These are phyloP conservation scores for Urochloa ruziziensis DNA, from an alignment of 176 grass and related monocot species.

Conservation along the genomic window DNA sequence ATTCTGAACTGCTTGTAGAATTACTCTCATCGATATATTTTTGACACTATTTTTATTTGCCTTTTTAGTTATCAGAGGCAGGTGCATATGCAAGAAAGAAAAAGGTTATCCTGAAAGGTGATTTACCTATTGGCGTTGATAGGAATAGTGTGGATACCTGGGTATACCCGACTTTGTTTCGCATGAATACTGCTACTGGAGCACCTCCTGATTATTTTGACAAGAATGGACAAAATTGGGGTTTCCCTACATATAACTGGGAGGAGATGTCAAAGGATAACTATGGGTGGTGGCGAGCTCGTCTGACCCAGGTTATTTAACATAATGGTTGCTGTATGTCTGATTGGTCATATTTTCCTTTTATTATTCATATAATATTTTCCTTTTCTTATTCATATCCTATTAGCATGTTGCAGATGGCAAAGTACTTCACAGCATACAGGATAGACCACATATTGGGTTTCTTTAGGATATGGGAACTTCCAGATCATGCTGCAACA, in stretches of 20 bases:
- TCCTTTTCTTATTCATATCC: conserved; percentile 24
- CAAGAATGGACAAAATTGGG: conserved; percentile 99
- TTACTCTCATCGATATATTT: background rate
- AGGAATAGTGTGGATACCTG: conserved; percentile 99
- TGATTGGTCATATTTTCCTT: conserved; percentile 29
- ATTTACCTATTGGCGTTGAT: conserved; percentile 99
- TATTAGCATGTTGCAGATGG: conserved; percentile 58
- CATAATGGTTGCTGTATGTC: background rate
- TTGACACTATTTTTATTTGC: conserved; percentile 15
- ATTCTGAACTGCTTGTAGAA: background rate
- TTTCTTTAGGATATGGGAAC: conserved; percentile 99
- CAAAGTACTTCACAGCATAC: conserved; percentile 94
- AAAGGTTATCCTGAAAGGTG: conserved; percentile 92
- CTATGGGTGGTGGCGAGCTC: conserved; percentile 94
- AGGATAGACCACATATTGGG: conserved; percentile 98
- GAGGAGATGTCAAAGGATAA: conserved; percentile 99
- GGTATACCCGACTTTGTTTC: conserved; percentile 94
- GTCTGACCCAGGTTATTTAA: conserved; percentile 83
- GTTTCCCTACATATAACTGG: conserved; percentile 99
- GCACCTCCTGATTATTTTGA: conserved; percentile 99
- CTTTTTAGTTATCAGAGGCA: conserved; percentile 78
- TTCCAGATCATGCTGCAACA: conserved; percentile 87
- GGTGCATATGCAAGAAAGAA: conserved; percentile 89
- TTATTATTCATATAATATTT: conserved; percentile 33
- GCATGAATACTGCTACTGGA: conserved; percentile 97